These are phyloP conservation scores for Pseudogymnoascus sp. DNA, from an alignment of 2,329 filamentous ascomycete species.

Conservation along the genomic window DNA sequence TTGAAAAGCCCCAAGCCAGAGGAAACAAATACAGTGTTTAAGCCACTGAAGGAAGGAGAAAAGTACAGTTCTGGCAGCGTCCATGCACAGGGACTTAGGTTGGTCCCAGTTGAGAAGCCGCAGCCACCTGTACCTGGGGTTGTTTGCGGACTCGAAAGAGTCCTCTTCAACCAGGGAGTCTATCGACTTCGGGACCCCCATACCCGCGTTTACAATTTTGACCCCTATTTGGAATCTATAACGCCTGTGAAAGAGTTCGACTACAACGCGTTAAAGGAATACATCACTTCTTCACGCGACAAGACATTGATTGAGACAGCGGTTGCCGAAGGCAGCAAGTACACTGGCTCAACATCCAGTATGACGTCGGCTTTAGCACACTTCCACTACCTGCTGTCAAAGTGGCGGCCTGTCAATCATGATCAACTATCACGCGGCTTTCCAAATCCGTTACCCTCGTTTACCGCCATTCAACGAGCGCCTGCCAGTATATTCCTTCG, in stretches of 20 bases:
- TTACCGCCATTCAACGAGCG: conserved; percentile 63
- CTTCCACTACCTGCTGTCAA: conserved; percentile 85
- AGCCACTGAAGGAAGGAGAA: not conserved
- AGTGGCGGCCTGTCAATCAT: conserved; percentile 68
- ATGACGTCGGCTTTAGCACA: conserved; percentile 85
- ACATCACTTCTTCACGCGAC: conserved; percentile 89
- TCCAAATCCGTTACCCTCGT: conserved; percentile 50
- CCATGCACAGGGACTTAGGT: conserved; percentile 20
- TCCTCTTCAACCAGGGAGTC: conserved; percentile 92
- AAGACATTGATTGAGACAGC: conserved; percentile 62
- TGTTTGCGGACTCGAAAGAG: conserved; percentile 36
- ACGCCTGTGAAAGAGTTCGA: conserved; percentile 94
- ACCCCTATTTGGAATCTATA: conserved; percentile 85
- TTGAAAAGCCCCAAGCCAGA: not conserved
- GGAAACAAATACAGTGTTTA: not conserved
- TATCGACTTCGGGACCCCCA: conserved; percentile 85
- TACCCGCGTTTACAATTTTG: conserved; percentile 89
- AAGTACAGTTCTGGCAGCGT: conserved; percentile 15
- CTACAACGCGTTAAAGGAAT: conserved; percentile 76
- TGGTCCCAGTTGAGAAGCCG: conserved; percentile 23
- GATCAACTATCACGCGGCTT: conserved; percentile 63
- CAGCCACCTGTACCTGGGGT: conserved; percentile 26
- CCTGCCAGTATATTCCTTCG: conserved; percentile 77
- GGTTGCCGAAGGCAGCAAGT: conserved; percentile 61
- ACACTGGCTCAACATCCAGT: conserved; percentile 91